Evolutionary conservation across 805 yeast genomes (phyloP), one percentile per base, ranked within the genome.

Genomic region (Kazachstania taianensis): DNA sequence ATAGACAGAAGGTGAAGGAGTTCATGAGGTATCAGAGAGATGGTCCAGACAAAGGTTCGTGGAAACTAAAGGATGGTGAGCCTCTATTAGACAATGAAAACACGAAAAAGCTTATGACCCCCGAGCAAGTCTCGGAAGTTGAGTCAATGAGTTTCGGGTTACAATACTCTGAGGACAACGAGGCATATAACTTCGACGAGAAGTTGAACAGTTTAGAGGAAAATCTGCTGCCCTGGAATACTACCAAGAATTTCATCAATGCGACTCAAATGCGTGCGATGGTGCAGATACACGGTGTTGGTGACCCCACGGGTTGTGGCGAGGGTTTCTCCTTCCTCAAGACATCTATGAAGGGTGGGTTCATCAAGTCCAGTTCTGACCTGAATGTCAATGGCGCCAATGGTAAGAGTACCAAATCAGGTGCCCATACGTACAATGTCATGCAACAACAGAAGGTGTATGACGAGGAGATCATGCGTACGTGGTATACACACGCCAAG

Each of bases 191-290:
- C 29, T 55, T 64, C 23, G 60, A 62, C 43, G 66, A 65, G 35
- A 63, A 61, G 45, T 74, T 78, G 26, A 73, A 70, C 25, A 76
- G 79, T 33, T 61, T 83, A 24, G 86, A 84, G 45, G 94, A 85
- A 46, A 94, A 85, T 50, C 61, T 84, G 34, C 79, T 96, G 1
- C 89, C 96, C 0, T 92, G 98, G 98, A 87, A 84, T 55, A 68
- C 80, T n/a, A 78, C 96, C 0, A 70, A 85, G 41, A 92, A 92
- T 57, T 92, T 92, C 52, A 75, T 87, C 37, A 83, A 78, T 55
- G 92, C 97, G 2, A 86, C 94, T 17, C 97, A 87, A 54, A 94
- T 96, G 37, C 87, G 94, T 50, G 94, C 96, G 0, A 92, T 92
- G 96, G 68, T 92, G 29, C 96, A 86, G 52, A 72, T 92, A 18